Evolutionary conservation across 805 yeast genomes (phyloP), one percentile per base, ranked within the genome.

Genomic region (Monosporozyma aerobia): DNA sequence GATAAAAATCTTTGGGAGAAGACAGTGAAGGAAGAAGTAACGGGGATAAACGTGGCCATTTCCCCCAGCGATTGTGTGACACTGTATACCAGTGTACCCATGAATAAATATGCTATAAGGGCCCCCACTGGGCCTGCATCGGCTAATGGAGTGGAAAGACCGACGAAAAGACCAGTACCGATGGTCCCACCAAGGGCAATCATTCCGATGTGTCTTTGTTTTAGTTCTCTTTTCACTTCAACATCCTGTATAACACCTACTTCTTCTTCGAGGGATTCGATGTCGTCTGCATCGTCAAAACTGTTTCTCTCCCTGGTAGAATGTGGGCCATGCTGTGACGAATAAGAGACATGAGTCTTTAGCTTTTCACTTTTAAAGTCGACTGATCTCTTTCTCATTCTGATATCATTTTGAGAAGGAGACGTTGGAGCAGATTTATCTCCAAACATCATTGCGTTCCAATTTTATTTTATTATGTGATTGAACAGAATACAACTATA

Each of bases 161-260:
- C 82, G 48, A 85, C 80, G 72, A 85, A 83, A 43, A 85, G 73
- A 65, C 90, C 90, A 2, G 90, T 83, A 61, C 90, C 90, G 56
- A 85, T 83, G 35, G 90, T 82, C 56, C 90, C 90, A 56, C 90
- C 92, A 22, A 85, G 73, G 47, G 90, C 88, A 59, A 85, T 79
- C 89, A 85, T 83, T 33, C 85, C 75, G 49, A 85, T 77, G 60
- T 83, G 89, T 61, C 92, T 73, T 19, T 82, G 78, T 64, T 82
- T 81, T 54, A 85, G 69, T 48, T 75, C 77, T 64, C 90, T 73
- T 60, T 78, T 77, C 53, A 80, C 82, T 59, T 78, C 76, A 2
- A 73, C 68, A 25, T 70, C 69, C 37, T 62, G 60, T 9, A 68
- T 67, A 23, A 56, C 56, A 1, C 68, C 70, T 33, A 57, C 50